phyloP scores from a whole-genome alignment of 164 flowering plant genomes.

The Magnolia sinica region DNA sequence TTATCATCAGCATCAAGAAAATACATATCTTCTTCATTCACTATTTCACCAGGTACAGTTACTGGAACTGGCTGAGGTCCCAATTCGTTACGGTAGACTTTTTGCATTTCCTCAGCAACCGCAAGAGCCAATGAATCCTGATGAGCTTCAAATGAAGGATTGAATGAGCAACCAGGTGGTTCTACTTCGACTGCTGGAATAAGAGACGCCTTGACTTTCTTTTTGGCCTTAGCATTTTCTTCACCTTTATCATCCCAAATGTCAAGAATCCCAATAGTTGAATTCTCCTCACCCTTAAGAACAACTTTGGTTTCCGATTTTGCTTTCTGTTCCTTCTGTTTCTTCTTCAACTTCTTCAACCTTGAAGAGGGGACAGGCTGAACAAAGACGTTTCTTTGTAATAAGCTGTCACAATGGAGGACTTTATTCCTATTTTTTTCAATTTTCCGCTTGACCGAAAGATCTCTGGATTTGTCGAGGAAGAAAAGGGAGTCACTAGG shows the following conservation, averaged over 20 bases:
- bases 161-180: slow-evolving; percentile 87
- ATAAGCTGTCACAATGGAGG: slow-evolving; percentile 56
- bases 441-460: slow-evolving; percentile 76
- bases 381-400: slow-evolving; percentile 71
- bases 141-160: slow-evolving; percentile 80
- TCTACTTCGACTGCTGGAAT: slow-evolving; percentile 97
- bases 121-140: slow-evolving; percentile 94
- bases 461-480: slow-evolving; percentile 77
- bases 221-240: slow-evolving; percentile 32
- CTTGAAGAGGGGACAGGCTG: slow-evolving; percentile 63
- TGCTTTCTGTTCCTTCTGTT: slow-evolving; percentile 26
- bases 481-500: slow-evolving; percentile 74
- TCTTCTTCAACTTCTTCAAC: slow-evolving; percentile 52
- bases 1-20: slow-evolving; percentile 67
- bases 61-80: slow-evolving; percentile 88
- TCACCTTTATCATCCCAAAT: slow-evolving; percentile 58
- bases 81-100: slow-evolving; percentile 65
- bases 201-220: slow-evolving; percentile 48
- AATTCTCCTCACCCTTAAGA: slow-evolving; percentile 32
- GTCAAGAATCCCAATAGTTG: slow-evolving; percentile 41
- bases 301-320: slow-evolving; percentile 24
- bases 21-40: slow-evolving; percentile 84
- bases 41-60: slow-evolving; percentile 54
- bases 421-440: slow-evolving; percentile 76
- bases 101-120: slow-evolving; percentile 96